A percentile compares a stretch with the other conserved stretches of the same genome.
Conservation (phyloP, 2,329 filamentous ascomycete genomes). For the Myriosclerotinia curreyana region DNA sequence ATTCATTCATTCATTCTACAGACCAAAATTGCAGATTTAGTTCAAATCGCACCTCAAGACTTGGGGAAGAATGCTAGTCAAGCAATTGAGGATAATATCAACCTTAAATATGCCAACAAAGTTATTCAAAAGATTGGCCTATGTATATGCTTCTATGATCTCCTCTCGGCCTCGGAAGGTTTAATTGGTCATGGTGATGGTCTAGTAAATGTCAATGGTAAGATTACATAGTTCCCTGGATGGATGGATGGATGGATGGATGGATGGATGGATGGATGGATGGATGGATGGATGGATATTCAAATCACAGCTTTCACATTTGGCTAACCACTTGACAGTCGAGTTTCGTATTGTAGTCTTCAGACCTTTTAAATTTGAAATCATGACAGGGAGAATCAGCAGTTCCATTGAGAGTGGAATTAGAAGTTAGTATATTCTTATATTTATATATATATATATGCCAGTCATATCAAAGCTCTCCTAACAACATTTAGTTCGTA, state of each 20-base stretch:
- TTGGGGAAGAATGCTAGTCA: constrained; percentile 79
- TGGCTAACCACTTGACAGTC: constrained; percentile 51
- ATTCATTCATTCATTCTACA: no score
- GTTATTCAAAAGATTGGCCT: constrained; percentile 92
- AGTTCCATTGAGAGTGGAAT: constrained; percentile 70
- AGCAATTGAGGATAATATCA: constrained; percentile 94
- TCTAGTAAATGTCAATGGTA: constrained; percentile 91
- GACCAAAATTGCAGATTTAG: constrained; percentile 92
- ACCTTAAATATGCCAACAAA: constrained; percentile 94
- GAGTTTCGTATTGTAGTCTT: constrained; percentile 94
- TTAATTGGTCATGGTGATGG: constrained; percentile 91
- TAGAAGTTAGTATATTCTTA: constrained; percentile 50
- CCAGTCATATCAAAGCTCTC: not conserved
- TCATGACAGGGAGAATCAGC: constrained; percentile 80
- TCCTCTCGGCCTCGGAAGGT: constrained; percentile 86
- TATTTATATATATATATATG: constrained; percentile 5
- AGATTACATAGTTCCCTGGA: no score
- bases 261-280: no score
- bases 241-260: no score
- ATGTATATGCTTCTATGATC: constrained; percentile 89
- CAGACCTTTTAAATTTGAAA: constrained; percentile 91
- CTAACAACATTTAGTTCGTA: constrained; percentile 54
- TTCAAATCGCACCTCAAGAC: constrained; percentile 86
- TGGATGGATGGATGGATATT: no score
- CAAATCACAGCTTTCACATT: not conserved